A percentile compares a stretch with the other conserved stretches of the same genome.
phyloP scores from a whole-genome alignment of 106 monocot species.

The Dioscorea zingiberensis region DNA sequence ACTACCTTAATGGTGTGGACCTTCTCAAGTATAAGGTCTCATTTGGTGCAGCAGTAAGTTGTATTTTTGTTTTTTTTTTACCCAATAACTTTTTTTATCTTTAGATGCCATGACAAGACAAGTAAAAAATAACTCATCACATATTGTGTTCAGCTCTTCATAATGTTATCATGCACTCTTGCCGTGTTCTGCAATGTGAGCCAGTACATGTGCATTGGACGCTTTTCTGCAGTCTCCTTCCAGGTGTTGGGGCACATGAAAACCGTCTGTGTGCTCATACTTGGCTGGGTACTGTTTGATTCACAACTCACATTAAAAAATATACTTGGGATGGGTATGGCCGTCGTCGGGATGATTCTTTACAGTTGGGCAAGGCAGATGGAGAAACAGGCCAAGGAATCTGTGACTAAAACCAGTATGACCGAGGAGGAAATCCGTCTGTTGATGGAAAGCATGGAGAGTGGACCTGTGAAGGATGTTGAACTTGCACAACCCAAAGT shows the following conservation, averaged over 20 bases:
- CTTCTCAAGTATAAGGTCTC: constrained; percentile 39
- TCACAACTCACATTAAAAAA: constrained; percentile 42
- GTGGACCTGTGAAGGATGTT: constrained; percentile 14
- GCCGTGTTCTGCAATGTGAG: constrained; percentile 56
- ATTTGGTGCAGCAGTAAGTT: constrained; percentile 48
- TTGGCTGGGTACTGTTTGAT: constrained; percentile 52
- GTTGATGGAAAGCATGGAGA: constrained; percentile 18
- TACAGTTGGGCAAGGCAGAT: constrained; percentile 50
- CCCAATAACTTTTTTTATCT: background rate
- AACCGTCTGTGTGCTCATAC: constrained; percentile 39
- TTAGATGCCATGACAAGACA: background rate
- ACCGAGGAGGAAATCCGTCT: constrained; percentile 43
- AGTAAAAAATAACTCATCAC: background rate
- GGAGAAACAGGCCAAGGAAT: constrained; percentile 24
- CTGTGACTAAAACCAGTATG: constrained; percentile 29
- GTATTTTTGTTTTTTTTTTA: background rate
- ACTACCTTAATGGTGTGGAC: constrained; percentile 43
- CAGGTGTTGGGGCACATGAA: constrained; percentile 56
- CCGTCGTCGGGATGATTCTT: constrained; percentile 38
- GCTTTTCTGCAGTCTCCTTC: constrained; percentile 52
- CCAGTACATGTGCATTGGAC: constrained; percentile 54
- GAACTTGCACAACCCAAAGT: constrained; percentile 30
- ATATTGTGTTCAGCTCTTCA: constrained; percentile 23
- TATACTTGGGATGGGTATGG: constrained; percentile 32
- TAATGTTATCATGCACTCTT: constrained; percentile 37